Base-by-base conservation (phyloP, 139 green algal genomes). In the Zygnema cylindricum region DNA sequence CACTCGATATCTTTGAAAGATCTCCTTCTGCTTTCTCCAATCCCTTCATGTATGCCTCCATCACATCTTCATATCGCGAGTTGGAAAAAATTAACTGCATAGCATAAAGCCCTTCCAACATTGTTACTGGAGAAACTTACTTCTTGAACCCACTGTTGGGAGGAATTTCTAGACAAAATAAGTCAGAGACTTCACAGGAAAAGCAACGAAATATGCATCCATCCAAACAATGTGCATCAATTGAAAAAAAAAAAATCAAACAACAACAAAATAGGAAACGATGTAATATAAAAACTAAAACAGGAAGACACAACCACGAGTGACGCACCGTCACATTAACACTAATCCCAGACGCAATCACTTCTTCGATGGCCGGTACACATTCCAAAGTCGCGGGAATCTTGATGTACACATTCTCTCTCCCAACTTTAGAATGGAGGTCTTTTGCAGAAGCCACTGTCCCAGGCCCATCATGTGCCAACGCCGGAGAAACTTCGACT, bases 41-140 rank as follows among this genome's bases (percentile, higher is more conserved):
- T 36, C 86, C 86, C 22, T 63, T 35, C 7, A 91, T n/a, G 86
- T 91, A 91, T 2, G 86, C 86, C n/a, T 91, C 86, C 30, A 91
- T 89, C 39, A 91, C 86, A 40, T 75, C 86, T 1, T 86, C 49
- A 69, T 91, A 91, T 30, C 78, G 86, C 41, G 38, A 55, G 33
- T 89, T 55, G 7, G 79, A 89, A 23, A 91, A 91, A 25, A 91
- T 91, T 33, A 90, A 76, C 84, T 89, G 69, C 38, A 63, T 25
- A 63, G n/a, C n/a, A n/a, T n/a, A n/a, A n/a, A n/a, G n/a, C n/a
- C n/a, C n/a, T n/a, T n/a, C n/a, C n/a, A n/a, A n/a, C n/a, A n/a
- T n/a, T n/a, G n/a, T n/a, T n/a, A n/a, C n/a, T n/a, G n/a, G n/a
- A n/a, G n/a, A n/a, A n/a, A n/a, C n/a, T n/a, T n/a, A n/a, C n/a